Conservation (phyloP, 768 basidiomycete species). For the Butyriboletus loyo region DNA sequence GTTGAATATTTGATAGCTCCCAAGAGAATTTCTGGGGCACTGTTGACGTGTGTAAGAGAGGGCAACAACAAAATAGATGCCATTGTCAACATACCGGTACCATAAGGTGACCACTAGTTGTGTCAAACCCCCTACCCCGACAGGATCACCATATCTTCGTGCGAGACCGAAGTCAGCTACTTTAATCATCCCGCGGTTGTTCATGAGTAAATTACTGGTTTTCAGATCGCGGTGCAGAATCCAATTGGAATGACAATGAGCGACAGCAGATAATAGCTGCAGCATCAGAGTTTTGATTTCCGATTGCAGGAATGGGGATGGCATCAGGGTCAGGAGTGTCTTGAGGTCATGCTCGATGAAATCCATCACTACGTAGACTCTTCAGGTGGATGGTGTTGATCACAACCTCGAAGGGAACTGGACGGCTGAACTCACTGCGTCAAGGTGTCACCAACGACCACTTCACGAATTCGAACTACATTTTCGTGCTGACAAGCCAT, state of each 20-base stretch:
- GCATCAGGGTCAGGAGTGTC: slow-evolving; percentile 91
- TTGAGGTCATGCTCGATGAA: slow-evolving; percentile 99
- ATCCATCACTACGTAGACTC: slow-evolving; percentile 99
- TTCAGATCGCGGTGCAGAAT: slow-evolving; percentile 97
- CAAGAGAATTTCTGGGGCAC: slow-evolving; percentile 92
- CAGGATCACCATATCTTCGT: slow-evolving; percentile 91
- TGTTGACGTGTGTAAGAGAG: slow-evolving; percentile 31
- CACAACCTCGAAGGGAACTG: slow-evolving; percentile 1
- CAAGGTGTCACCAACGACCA: slow-evolving; percentile 96
- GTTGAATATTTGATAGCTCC: slow-evolving; percentile 94
- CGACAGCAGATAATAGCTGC: slow-evolving; percentile 90
- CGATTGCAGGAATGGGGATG: slow-evolving; percentile 92
- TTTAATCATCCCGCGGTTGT: slow-evolving; percentile 97
- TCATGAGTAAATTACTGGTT: slow-evolving; percentile 97
- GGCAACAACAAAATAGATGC: slow-evolving; percentile 8
- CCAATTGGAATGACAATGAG: slow-evolving; percentile 95
- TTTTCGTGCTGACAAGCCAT: slow-evolving; percentile 95
- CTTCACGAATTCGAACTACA: slow-evolving; percentile 94
- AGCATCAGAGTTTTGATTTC: slow-evolving; percentile 97
- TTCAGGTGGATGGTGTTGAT: slow-evolving; percentile 33
- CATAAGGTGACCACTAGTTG: slow-evolving; percentile 97
- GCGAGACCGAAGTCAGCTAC: slow-evolving; percentile 98
- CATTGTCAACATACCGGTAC: slow-evolving; percentile 73
- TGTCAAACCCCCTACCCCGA: slow-evolving; percentile 95
- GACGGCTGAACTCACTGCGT: slow-evolving; percentile 79